Conservation (phyloP, 345 rosid genomes). For the Lepidium aucheri region DNA sequence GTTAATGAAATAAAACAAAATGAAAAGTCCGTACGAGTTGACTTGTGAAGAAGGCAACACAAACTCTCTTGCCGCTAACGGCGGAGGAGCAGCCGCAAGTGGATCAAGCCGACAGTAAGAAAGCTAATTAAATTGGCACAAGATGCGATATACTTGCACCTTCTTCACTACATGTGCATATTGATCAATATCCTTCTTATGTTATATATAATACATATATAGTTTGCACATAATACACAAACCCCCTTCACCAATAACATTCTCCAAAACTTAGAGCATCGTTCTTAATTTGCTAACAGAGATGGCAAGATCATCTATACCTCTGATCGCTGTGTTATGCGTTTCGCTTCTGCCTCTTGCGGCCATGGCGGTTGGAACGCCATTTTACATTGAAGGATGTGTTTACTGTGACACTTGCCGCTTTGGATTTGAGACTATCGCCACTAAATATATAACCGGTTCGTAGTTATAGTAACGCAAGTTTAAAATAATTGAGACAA, state of each 20-base stretch:
- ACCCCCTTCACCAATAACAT: neutral
- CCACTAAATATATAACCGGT: conserved; percentile 42
- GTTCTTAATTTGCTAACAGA: neutral
- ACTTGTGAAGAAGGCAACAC: conserved; percentile 23
- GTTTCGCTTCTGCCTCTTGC: conserved; percentile 8
- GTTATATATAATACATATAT: neutral
- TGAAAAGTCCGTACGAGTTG: neutral
- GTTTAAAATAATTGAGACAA: no score
- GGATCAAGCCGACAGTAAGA: conserved; percentile 27
- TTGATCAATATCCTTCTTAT: neutral
- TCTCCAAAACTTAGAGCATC: neutral
- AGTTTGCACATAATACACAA: neutral
- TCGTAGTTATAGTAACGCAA: neutral
- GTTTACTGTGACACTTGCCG: conserved; percentile 70
- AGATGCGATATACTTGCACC: conserved; percentile 11
- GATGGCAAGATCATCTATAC: conserved; percentile 10
- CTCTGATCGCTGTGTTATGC: conserved; percentile 5
- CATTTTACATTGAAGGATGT: conserved; percentile 42
- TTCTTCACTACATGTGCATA: conserved; percentile 3
- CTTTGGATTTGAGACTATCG: conserved; percentile 54
- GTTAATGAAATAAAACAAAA: neutral
- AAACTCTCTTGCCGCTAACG: conserved; percentile 14
- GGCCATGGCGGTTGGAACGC: conserved; percentile 23
- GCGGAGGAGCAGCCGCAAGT: conserved; percentile 31
- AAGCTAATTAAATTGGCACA: conserved; percentile 13